A percentile compares a stretch with the other conserved stretches of the same genome.
phyloP scores from a whole-genome alignment of 1,139 yeast genomes.

The Saccharomyces hybrid region DNA sequence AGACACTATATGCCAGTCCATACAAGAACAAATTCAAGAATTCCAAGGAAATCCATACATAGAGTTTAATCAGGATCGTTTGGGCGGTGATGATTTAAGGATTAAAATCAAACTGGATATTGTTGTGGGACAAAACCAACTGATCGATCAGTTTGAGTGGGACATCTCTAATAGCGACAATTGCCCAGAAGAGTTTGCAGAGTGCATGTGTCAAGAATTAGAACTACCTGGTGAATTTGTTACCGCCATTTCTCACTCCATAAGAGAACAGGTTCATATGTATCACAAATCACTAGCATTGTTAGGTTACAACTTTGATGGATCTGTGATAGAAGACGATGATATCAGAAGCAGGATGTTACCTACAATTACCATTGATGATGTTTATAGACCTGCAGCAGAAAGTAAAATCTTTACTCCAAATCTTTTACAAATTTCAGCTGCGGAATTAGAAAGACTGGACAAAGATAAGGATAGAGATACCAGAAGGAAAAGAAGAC shows the following conservation, averaged over 20 bases:
- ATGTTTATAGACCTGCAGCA: constrained; percentile 47
- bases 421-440: constrained; percentile 61
- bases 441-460: constrained; percentile 69
- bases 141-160: constrained; percentile 93
- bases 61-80: constrained; percentile 16
- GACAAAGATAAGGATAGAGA: constrained; percentile 92
- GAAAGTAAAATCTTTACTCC: constrained; percentile 49
- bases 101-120: constrained; percentile 78
- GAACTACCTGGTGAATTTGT: constrained; percentile 80
- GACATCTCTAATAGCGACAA: constrained; percentile 74
- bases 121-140: constrained; percentile 80
- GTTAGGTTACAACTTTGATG: constrained; percentile 82
- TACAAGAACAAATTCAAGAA: constrained; percentile 74
- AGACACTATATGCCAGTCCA: constrained; percentile 48
- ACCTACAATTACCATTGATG: constrained; percentile 45
- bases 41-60: constrained; percentile 48
- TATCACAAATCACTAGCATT: constrained; percentile 69
- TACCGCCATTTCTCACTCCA: constrained; percentile 84
- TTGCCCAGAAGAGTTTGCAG: constrained; percentile 87
- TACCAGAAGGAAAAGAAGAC: constrained; percentile 82
- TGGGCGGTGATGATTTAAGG: constrained; percentile 56
- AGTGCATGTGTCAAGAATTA: constrained; percentile 66
- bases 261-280: constrained; percentile 83
- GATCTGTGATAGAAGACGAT: constrained; percentile 73
- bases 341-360: constrained; percentile 52